Base-by-base conservation (phyloP, 805 yeast species). In the Kodamaea kaohsiungensis region DNA sequence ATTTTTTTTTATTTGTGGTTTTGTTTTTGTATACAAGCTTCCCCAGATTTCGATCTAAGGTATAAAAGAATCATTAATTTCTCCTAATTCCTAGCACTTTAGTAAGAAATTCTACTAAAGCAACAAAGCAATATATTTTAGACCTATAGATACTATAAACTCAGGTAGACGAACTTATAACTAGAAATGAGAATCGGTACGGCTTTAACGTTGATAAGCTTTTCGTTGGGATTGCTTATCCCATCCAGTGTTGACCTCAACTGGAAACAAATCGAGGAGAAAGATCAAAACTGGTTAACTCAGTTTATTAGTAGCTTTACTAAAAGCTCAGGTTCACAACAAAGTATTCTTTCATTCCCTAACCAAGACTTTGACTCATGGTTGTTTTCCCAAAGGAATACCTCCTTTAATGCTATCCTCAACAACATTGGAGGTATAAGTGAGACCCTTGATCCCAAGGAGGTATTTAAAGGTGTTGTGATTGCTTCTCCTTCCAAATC, bases 401-500 rank as follows among this genome's bases (percentile, higher is more conserved):
- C 68, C 19, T 66, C 86, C 0, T 79, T 84, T 58, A 61, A 69
- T 19, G 70, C 78, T 16, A 79, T 85, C 35, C 64, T 85, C 39
- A 70, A 75, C 38, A 85, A 85, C 61, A 81, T 85, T 38, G 88
- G 88, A 17, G 86, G 87, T 0, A 54, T 71, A 37, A 66, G 67
- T 54, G 74, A 77, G 3, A 64, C 55, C 16, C 62, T 68, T 22
- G 60, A 57, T 19, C 55, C 59, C 10, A 55, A 52, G 7, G 68
- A 48, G 69, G 84, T 86, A 1, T 73, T 82, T 0, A 61, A 68
- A 6, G 98, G 98, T 30, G 89, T 83, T 1, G 87, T 91, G 4
- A 78, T 92, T 59, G 98, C 98, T 0, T 85, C 95, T 7, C 96
- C 97, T 7, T 90, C 96, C 1, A 81, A 68, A 51, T 5, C 51